Conservation (phyloP, 768 basidiomycete species). For the Boletus rubroflammeus region DNA sequence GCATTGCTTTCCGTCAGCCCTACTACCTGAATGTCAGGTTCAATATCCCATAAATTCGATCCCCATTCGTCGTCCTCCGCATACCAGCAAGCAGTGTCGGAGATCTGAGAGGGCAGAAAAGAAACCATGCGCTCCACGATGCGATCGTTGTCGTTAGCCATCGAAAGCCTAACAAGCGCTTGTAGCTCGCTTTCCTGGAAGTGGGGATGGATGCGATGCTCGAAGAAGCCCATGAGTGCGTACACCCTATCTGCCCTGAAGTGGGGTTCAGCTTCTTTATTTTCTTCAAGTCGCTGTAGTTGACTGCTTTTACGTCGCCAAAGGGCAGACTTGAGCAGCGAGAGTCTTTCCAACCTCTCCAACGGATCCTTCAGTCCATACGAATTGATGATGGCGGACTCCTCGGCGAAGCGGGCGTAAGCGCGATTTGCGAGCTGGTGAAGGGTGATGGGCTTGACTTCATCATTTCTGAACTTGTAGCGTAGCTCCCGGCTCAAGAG, state of each 20-base stretch:
- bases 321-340: conserved; percentile 19
- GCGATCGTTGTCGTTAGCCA: conserved; percentile 25
- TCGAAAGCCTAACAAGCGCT: conserved; percentile 21
- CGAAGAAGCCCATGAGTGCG: conserved; percentile 27
- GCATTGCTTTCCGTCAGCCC: conserved; percentile 16
- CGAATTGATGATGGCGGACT: conserved; percentile 22
- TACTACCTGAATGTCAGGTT: conserved; percentile 13
- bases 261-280: not conserved
- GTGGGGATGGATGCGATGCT: conserved; percentile 22
- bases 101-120: conserved; percentile 8
- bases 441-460: conserved; percentile 20
- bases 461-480: conserved; percentile 8
- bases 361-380: conserved; percentile 19
- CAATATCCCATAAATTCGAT: conserved; percentile 20
- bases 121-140: conserved; percentile 23
- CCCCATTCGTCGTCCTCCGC: conserved; percentile 17
- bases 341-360: conserved; percentile 23
- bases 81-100: conserved; percentile 14
- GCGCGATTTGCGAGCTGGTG: conserved; percentile 23
- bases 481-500: conserved; percentile 21
- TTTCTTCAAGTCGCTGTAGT: not conserved
- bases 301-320: conserved; percentile 18
- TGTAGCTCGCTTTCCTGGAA: conserved; percentile 17
- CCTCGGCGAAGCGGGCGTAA: conserved; percentile 11
- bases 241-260: conserved; percentile 23